Conservation (phyloP, 768 basidiomycete species). For the Cubamyces lactineus region DNA sequence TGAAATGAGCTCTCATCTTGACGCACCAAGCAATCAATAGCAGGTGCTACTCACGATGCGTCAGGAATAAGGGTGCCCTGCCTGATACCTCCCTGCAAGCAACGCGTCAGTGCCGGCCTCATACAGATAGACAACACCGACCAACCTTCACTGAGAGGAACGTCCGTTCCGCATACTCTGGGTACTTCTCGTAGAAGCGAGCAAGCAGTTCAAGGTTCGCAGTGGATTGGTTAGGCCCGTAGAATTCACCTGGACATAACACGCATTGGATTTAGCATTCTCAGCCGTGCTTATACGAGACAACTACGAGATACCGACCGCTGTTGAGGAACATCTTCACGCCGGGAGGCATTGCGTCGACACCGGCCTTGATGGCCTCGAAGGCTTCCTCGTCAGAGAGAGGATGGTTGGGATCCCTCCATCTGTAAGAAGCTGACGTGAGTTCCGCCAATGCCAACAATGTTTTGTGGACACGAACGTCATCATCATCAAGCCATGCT, state of each 20-base stretch:
- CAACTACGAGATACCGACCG: conserved; percentile 35
- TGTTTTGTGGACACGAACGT: conserved; percentile 41
- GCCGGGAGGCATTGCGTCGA: conserved; percentile 46
- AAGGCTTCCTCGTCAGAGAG: conserved; percentile 63
- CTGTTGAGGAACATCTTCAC: conserved; percentile 55
- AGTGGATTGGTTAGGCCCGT: conserved; percentile 44
- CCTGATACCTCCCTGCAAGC: conserved; percentile 29
- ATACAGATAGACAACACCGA: not conserved
- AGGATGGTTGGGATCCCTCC: conserved; percentile 43
- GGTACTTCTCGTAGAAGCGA: conserved; percentile 53
- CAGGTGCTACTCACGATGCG: conserved; percentile 32
- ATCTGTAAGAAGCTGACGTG: not conserved
- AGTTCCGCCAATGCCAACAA: not conserved
- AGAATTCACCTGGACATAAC: conserved; percentile 52
- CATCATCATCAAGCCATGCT: conserved; percentile 62
- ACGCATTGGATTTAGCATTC: not conserved
- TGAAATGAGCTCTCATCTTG: not conserved
- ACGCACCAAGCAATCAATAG: not conserved
- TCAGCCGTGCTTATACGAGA: no score
- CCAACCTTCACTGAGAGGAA: conserved; percentile 54
- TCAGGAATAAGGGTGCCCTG: conserved; percentile 23
- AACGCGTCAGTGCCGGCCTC: not conserved
- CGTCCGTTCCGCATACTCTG: conserved; percentile 47
- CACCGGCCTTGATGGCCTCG: conserved; percentile 57
- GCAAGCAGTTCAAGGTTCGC: conserved; percentile 53